Evolutionary conservation across 2,329 filamentous ascomycete genomes (phyloP).

Genomic region (Gnomoniopsis smithogilvyi): DNA sequence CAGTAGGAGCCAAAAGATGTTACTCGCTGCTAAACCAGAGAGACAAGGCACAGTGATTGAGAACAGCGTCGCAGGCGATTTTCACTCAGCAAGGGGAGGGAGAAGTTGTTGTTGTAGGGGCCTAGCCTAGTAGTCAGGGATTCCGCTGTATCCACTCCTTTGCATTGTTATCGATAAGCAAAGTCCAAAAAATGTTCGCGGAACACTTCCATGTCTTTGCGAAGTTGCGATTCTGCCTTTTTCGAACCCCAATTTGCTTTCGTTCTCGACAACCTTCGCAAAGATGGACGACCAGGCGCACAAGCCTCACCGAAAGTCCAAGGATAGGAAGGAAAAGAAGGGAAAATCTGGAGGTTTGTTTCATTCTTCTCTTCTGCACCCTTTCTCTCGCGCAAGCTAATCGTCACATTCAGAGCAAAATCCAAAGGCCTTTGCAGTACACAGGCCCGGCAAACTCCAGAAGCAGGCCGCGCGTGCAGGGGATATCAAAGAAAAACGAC

Average conservation of each 20-base stretch:
- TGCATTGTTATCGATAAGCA: not conserved
- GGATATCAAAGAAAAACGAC: conserved; percentile 86
- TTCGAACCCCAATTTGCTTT: not conserved
- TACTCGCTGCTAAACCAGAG: no score
- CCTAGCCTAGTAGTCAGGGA: not conserved
- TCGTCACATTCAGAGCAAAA: conserved; percentile 58
- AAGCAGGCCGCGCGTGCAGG: conserved; percentile 70
- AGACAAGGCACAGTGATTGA: no score
- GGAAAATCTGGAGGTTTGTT: conserved; percentile 53
- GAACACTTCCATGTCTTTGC: not conserved
- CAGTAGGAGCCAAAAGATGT: no score
- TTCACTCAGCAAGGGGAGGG: no score
- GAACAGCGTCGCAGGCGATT: no score
- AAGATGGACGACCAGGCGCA: conserved; percentile 81
- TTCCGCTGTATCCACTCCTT: no score
- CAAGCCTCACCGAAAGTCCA: conserved; percentile 78
- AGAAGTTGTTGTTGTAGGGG: no score
- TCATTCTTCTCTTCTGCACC: not conserved
- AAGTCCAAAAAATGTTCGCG: not conserved
- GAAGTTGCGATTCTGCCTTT: not conserved
- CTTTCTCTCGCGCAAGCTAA: not conserved
- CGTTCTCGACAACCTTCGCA: conserved; percentile 20
- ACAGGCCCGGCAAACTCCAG: conserved; percentile 76
- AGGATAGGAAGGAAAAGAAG: conserved; percentile 90
- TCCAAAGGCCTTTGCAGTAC: conserved; percentile 85